Base-by-base conservation (phyloP, 192 early-diverging fungal genomes). In the Phycomyces blakesleeanus region DNA sequence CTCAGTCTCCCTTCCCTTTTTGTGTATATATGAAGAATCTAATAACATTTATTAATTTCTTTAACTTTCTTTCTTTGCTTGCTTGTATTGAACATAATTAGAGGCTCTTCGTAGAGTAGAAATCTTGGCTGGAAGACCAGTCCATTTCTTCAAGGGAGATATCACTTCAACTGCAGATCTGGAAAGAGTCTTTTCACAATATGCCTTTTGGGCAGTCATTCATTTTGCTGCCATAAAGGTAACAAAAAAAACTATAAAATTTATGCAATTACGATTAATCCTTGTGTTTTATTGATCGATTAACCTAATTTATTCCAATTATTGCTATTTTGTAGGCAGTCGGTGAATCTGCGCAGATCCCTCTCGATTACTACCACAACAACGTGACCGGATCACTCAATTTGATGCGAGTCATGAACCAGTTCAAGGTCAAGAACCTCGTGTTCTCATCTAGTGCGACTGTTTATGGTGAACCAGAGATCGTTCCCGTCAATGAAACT, bases 401-500 rank as follows among this genome's bases (percentile, higher is more conserved):
- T 62, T 73, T 98, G 50, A 67, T 98, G 10, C 84, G 89, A 53
- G 81, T 86, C 44, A 96, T 98, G 94, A 77, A 89, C 37, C 80
- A 85, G 71, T 83, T 85, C 77, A 78, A 80, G 47, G 85, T 91
- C 56, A 91, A 92, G 70, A 87, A 95, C 73, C 87, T 98, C 68
- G 91, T 98, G 47, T 98, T 98, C 66, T 96, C 93, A 34, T 94
- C 91, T 3, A 95, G 92, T 16, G 94, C 93, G 6, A 93, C 96
- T 14, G 85, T 98, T 15, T 98, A 94, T 78, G 91, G 91, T 37
- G 77, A 85, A 37, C 86, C 92, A 50, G 85, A 93, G 26, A 65
- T 53, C 12, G 81, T 82, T 25, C 91, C 90, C 20, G 87, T 94
- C 55, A 70, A 84, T 42, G 88, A 91, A 44, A 84, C 85, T 14